Base-by-base conservation (phyloP, 2,329 filamentous ascomycete species). In the Monosporascus sp. region DNA sequence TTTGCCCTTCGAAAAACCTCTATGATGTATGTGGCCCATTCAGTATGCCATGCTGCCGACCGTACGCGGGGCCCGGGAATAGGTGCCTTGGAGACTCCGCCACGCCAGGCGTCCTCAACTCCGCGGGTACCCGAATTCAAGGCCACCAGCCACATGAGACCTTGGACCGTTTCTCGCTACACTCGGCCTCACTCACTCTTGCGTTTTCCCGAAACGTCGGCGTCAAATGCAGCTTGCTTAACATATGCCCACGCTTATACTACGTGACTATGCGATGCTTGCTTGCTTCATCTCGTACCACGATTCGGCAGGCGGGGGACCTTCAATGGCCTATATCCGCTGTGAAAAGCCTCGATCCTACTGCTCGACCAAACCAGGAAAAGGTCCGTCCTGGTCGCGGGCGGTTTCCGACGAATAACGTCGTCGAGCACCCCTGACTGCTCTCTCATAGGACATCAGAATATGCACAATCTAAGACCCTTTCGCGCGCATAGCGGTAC, bases 401-500 rank as follows among this genome's bases (percentile, higher is more conserved):
- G 55, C 57, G n/a, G 35, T 49, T 48, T 51, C 49, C 47, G 58
- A 59, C 72, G 71, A 74, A 74, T 74, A 55, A 60, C 55, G 64
- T 66, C 58, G 49, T 55, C 52, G 53, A 66, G 64, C 59, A 59
- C 59, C 55, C 65, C 49, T 61, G 58, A 64, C 65, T 56, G 62
- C 50, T 52, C 62, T 68, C 69, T 70, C 62, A 74, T 74, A 74
- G 72, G 72, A 65, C 65, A 61, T 71, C 62, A 55, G 60, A 59
- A 64, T 66, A 70, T 74, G 72, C 72, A 73, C 60, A 61, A 64
- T 67, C 69, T 65, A 66, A 70, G 66, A 68, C 64, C 61, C 60
- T 61, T 65, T 70, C 70, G 67, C 69, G 63, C 64, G 69, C 69
- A 74, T 70, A 65, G 74, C 72, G 72, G 73, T 73, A 74, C 74